These are phyloP conservation scores for Phytopythium helicoides DNA, from an alignment of 352 stramenopile species.

Conservation along the genomic window DNA sequence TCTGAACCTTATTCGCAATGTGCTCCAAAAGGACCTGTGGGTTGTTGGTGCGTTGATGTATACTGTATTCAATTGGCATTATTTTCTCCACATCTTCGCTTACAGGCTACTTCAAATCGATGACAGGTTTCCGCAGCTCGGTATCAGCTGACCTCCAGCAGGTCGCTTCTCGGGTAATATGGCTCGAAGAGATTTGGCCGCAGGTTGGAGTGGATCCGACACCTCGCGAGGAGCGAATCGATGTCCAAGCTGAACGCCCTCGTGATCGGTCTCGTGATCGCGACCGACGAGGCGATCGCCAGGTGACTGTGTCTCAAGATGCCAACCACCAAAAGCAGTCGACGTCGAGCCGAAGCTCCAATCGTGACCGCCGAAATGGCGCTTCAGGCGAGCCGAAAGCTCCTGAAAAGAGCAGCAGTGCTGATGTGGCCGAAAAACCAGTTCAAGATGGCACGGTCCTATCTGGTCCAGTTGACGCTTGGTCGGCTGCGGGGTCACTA, in stretches of 20 bases:
- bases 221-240: constrained; percentile 10
- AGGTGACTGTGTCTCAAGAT: too few species aligned
- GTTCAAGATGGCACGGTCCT: not conserved
- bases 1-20: constrained; percentile 76
- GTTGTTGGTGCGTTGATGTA: constrained; percentile 59
- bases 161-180: constrained; percentile 71
- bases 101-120: not conserved
- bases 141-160: constrained; percentile 80
- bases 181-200: constrained; percentile 65
- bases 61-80: too few species aligned
- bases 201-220: constrained; percentile 26
- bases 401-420: too few species aligned
- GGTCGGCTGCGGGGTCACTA: constrained; percentile 3
- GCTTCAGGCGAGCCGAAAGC: too few species aligned
- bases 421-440: too few species aligned
- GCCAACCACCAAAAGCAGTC: not conserved
- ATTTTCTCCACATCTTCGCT: too few species aligned
- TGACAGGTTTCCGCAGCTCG: constrained; percentile 60
- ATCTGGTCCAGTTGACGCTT: not conserved
- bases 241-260: constrained; percentile 3
- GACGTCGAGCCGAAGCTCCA: not conserved
- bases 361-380: too few species aligned
- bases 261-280: not conserved
- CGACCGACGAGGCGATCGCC: constrained; percentile 3
- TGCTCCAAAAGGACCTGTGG: constrained; percentile 83